Evolutionary conservation across 495 filamentous ascomycete species (phyloP).

Genomic region (Xylaria cubensis): DNA sequence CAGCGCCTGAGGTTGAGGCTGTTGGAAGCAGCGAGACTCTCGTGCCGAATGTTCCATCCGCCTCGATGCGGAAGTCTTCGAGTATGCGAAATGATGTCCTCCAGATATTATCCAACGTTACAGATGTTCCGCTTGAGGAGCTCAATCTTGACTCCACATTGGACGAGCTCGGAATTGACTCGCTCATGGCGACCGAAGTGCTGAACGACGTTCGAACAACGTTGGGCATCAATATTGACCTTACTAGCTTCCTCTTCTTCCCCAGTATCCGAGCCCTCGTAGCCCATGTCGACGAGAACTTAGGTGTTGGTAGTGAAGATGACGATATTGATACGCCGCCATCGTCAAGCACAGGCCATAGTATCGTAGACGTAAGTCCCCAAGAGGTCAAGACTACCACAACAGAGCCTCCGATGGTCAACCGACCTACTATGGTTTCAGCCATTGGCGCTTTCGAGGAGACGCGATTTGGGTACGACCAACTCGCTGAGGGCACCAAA

Average conservation of each 20-base stretch:
- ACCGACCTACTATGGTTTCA: constrained; percentile 15
- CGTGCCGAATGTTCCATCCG: not conserved
- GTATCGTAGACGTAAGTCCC: not conserved
- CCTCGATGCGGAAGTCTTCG: constrained; percentile 3
- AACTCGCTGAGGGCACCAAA: constrained; percentile 17
- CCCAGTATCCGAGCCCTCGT: constrained; percentile 22
- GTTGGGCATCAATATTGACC: constrained; percentile 30
- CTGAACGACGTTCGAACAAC: constrained; percentile 26
- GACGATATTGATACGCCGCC: constrained; percentile 9
- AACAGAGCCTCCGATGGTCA: not conserved
- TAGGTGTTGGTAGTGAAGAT: constrained; percentile 11
- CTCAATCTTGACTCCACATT: constrained; percentile 24
- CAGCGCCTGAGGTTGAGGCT: not conserved
- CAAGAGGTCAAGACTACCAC: not conserved
- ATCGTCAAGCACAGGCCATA: not conserved
- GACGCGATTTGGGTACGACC: constrained; percentile 26
- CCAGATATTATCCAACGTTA: constrained; percentile 19
- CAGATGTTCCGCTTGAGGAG: constrained; percentile 15
- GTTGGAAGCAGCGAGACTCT: not conserved
- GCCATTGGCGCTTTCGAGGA: constrained; percentile 29
- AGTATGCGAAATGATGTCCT: constrained; percentile 19
- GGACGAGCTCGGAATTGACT: constrained; percentile 48
- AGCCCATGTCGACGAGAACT: constrained; percentile 26
- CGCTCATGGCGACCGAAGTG: constrained; percentile 41
- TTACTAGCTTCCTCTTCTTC: constrained; percentile 30